phyloP scores from a whole-genome alignment of 768 basidiomycete genomes.

The Hericium rajendrae region DNA sequence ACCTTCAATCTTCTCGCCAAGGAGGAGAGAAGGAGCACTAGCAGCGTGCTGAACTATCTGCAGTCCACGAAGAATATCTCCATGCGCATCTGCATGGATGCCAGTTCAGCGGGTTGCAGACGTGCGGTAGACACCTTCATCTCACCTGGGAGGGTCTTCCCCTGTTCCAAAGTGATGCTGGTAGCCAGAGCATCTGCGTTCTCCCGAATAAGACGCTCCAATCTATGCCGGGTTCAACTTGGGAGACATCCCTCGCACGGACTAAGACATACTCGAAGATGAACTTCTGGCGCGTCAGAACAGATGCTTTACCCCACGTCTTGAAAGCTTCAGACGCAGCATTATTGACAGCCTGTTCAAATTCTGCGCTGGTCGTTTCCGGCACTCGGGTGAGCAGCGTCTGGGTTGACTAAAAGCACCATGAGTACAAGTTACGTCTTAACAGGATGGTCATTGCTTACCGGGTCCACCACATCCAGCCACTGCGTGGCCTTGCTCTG shows the following conservation, averaged over 20 bases:
- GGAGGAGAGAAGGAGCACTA: constrained; percentile 73
- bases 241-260: background rate
- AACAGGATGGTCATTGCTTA: constrained; percentile 27
- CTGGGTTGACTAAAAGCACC: constrained; percentile 65
- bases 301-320: constrained; percentile 79
- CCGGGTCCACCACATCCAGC: constrained; percentile 87
- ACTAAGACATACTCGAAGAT: constrained; percentile 64
- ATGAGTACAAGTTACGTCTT: background rate
- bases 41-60: constrained; percentile 81
- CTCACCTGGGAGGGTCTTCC: constrained; percentile 81
- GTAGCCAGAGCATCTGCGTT: constrained; percentile 79
- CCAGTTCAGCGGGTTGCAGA: background rate
- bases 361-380: constrained; percentile 75
- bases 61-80: constrained; percentile 86
- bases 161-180: constrained; percentile 92
- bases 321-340: constrained; percentile 82
- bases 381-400: constrained; percentile 83
- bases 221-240: constrained; percentile 32
- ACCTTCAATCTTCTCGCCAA: constrained; percentile 93
- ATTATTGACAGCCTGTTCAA: constrained; percentile 69
- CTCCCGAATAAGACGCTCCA: constrained; percentile 79
- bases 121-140: constrained; percentile 7
- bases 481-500: constrained; percentile 72
- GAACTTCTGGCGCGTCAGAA: constrained; percentile 81
- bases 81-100: constrained; percentile 69